phyloP scores from a whole-genome alignment of 164 flowering plant species.

The Amborella trichopoda region DNA sequence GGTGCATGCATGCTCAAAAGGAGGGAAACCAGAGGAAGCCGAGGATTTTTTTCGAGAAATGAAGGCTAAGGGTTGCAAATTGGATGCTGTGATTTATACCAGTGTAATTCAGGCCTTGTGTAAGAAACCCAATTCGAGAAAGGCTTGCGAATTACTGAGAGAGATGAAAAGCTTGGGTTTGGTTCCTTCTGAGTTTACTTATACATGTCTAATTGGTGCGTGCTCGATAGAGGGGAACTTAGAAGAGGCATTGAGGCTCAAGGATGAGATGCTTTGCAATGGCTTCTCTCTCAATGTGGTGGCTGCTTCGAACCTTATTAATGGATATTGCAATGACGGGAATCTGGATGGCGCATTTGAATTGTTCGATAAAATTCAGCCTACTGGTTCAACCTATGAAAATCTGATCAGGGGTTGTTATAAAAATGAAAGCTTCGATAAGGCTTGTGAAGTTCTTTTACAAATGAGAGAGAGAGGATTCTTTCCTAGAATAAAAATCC shows the following conservation, averaged over 20 bases:
- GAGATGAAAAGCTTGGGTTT: slow-evolving; percentile 61
- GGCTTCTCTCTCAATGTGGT: slow-evolving; percentile 45
- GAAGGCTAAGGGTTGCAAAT: slow-evolving; percentile 28
- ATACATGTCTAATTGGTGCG: slow-evolving; percentile 32
- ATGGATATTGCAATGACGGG: slow-evolving; percentile 43
- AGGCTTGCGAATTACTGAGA: slow-evolving; percentile 37
- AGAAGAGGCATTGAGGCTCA: slow-evolving; percentile 40
- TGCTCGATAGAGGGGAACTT: slow-evolving; percentile 52
- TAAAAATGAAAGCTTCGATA: slow-evolving; percentile 32
- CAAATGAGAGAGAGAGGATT: slow-evolving; percentile 45
- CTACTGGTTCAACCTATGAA: slow-evolving; percentile 41
- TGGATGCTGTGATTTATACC: slow-evolving; percentile 26
- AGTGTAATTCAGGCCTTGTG: slow-evolving; percentile 40
- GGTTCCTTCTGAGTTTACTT: slow-evolving; percentile 41
- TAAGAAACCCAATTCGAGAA: slow-evolving; percentile 22
- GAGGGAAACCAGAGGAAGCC: slow-evolving; percentile 40
- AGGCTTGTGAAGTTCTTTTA: slow-evolving; percentile 37
- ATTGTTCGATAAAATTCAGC: slow-evolving; percentile 29
- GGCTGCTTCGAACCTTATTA: slow-evolving; percentile 54
- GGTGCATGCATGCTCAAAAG: slow-evolving; percentile 45
- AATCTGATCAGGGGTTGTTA: slow-evolving; percentile 59
- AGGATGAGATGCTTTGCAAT: slow-evolving; percentile 52
- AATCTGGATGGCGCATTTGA: slow-evolving; percentile 39
- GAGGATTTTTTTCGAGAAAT: slow-evolving; percentile 34
- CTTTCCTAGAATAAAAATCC: slow-evolving; percentile 22